Base-by-base conservation (phyloP, 192 early-diverging fungal species). In the Podila epicladia region DNA sequence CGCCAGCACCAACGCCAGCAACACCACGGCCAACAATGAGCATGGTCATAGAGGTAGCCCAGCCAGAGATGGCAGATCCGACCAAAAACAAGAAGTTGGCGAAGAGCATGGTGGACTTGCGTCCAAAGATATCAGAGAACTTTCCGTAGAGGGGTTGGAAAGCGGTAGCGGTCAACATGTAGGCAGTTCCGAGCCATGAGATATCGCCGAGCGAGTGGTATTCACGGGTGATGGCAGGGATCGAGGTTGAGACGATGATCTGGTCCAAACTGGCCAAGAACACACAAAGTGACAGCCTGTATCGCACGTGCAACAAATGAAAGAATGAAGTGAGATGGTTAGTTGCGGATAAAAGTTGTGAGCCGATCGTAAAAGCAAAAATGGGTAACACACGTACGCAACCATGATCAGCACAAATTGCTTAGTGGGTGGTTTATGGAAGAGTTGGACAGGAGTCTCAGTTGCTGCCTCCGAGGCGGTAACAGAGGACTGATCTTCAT, bases 111-210 rank as follows among this genome's bases (percentile, higher is more conserved):
- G 91, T 75, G 8, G 73, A 74, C 57, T 88, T 88, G 62, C 92
- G 90, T 24, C 93, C 97, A 84, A 96, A 94, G 41, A 96, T 93
- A 63, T 97, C 95, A 58, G 94, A 90, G 55, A 88, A 74, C 60
- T 85, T 74, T 31, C 87, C 87, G 67, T 88, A 96, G 41, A 92
- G 78, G 9, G 95, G 93, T 73, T 94, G 90, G 65, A 96, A 84
- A 11, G 95, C 91, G 3, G 95, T 94, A 31, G 86, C 87, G 64
- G 89, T 91, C 73, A 95, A 72, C 71, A 94, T 82, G 62, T 94
- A 95, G 29, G 89, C 85, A 33, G 89, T 92, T 50, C 91, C 94
- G 37, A 98, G 90, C 96, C 96, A 98, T 3, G 93, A 87, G 33
- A 94, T 88, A 57, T 92, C 87, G 22, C 75, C 74, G 2, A 90